Evolutionary conservation across 2,329 filamentous ascomycete species (phyloP).

Genomic region (Aspergillus caelatus): DNA sequence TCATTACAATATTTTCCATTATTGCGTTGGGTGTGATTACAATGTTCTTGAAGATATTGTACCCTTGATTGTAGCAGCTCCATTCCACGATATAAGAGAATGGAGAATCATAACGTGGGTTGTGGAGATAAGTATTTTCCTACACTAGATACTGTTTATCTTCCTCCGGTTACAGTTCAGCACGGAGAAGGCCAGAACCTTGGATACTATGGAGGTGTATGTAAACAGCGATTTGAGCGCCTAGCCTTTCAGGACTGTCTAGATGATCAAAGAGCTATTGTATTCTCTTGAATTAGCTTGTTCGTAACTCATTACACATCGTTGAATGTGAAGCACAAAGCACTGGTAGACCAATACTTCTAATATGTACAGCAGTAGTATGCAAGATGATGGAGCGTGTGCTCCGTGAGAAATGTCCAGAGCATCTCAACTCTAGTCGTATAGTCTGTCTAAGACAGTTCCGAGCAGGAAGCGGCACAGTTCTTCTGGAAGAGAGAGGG

Average conservation of each 20-base stretch:
- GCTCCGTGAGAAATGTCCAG: background rate
- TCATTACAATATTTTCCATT: background rate
- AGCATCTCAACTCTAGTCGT: background rate
- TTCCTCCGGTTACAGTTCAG: constrained; percentile 47
- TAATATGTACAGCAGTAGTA: background rate
- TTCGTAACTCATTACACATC: constrained; percentile 8
- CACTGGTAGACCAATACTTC: background rate
- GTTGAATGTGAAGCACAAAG: background rate
- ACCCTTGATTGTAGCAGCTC: constrained; percentile 23
- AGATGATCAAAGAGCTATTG: background rate
- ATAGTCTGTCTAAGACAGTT: background rate
- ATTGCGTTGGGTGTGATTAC: background rate
- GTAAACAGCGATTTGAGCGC: background rate
- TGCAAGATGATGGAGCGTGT: background rate
- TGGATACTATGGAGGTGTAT: constrained; percentile 46
- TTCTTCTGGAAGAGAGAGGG: background rate
- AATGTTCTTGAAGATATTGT: constrained; percentile 19
- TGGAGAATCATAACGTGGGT: constrained; percentile 26
- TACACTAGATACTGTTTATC: constrained; percentile 33
- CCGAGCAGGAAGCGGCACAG: background rate
- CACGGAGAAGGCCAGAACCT: constrained; percentile 43
- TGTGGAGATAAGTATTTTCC: constrained; percentile 31
- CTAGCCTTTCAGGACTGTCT: background rate
- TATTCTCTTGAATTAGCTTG: constrained; percentile 1
- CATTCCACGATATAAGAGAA: constrained; percentile 18